Evolutionary conservation across 2,329 filamentous ascomycete species (phyloP), one percentile per base, ranked within the genome.

Genomic region (Stagonosporopsis rhizophila): DNA sequence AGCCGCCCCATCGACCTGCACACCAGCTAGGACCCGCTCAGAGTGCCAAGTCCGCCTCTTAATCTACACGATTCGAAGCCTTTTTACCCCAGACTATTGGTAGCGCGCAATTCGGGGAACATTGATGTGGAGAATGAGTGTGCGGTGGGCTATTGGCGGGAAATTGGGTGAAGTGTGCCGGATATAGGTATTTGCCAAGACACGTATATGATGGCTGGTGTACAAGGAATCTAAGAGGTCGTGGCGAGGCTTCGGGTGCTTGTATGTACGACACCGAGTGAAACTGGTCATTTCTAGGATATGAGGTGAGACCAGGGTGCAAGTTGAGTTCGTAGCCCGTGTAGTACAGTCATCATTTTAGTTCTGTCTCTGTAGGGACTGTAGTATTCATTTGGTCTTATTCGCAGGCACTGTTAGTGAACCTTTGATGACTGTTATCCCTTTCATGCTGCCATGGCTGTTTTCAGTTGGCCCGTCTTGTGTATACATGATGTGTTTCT

Each of bases 211-310:
- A 52, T n/a, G 17, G 32, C 22, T 17, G 42, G 22, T 11, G 35
- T 34, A 35, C 37, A 50, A 42, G 38, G 22, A 7, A n/a, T 28
- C 6, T 12, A 40, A 40, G 27, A 39, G 11, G 32, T 14, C 37
- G 34, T 47, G 50, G 42, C 44, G 19, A 47, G 19, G 50, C 50
- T 47, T 53, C 38, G 23, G 23, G 22, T 46, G 50, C 50, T 53
- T 53, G 50, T 20, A 19, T 39, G 41, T 15, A 30, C 15, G 12
- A n/a, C 37, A 5, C 37, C 2, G 12, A 23, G 14, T 3, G 5
- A 5, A 3, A 14, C 0, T 40, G 20, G 6, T 15, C 12, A 15
- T 40, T 38, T 20, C n/a, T 4, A 20, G 19, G 3, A 37, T 3
- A 14, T 19, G 8, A n/a, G 11, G 17, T 12, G 20, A 17, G 8